Evolutionary conservation across 768 basidiomycete genomes (phyloP).

Genomic region (Rhodotorula taiwanensis): DNA sequence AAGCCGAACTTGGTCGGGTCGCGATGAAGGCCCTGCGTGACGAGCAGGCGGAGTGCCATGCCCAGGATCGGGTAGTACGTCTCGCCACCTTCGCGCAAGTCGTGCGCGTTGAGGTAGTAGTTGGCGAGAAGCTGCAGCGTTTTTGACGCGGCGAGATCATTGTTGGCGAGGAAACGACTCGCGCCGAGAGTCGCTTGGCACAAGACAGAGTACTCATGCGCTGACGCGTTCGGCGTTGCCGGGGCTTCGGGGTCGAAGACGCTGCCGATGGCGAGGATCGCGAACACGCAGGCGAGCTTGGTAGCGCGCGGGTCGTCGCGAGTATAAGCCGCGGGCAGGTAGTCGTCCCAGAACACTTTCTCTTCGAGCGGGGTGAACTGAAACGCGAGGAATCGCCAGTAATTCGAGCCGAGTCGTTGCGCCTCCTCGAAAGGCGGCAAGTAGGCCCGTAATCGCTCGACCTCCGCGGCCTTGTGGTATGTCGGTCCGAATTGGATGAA

Average conservation of each 20-base stretch:
- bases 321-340: conserved; percentile 4
- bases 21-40: conserved; percentile 22
- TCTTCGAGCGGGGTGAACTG: conserved; percentile 16
- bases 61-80: conserved; percentile 21
- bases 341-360: conserved; percentile 4
- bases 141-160: conserved; percentile 56
- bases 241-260: conserved; percentile 56
- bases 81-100: conserved; percentile 23
- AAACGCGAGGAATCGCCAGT: conserved; percentile 20
- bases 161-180: conserved; percentile 47
- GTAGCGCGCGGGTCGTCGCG: conserved; percentile 45
- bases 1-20: conserved; percentile 19
- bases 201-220: conserved; percentile 52
- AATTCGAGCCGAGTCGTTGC: conserved; percentile 9
- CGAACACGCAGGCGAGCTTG: conserved; percentile 58
- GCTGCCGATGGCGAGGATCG: conserved; percentile 59
- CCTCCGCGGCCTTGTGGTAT: conserved; percentile 6
- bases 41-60: conserved; percentile 12
- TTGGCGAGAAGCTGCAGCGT: conserved; percentile 40
- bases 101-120: conserved; percentile 27
- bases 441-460: conserved; percentile 8
- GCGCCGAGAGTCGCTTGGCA: conserved; percentile 37
- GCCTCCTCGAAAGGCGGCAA: conserved; percentile 10
- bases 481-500: conserved; percentile 10
- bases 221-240: conserved; percentile 51